Conservation (phyloP, 2,329 filamentous ascomycete species). For the Colletotrichum aenigma region DNA sequence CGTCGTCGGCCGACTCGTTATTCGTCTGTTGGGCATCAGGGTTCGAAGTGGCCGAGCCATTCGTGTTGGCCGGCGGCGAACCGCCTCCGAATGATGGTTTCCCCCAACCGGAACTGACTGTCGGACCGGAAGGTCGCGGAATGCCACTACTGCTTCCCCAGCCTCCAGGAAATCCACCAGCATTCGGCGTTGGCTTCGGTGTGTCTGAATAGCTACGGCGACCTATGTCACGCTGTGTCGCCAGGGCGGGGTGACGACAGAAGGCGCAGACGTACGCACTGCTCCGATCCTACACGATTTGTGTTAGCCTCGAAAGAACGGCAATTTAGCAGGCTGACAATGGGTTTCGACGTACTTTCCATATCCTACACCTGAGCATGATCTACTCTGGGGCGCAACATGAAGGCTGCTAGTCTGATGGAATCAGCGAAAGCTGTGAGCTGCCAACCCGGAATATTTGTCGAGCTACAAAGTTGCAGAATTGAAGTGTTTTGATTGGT, state of each 20-base stretch:
- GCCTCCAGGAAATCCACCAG: not conserved
- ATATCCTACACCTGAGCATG: slow-evolving; percentile 49
- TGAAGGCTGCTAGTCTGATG: not conserved
- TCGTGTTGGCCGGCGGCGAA: not conserved
- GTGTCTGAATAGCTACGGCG: slow-evolving; percentile 16
- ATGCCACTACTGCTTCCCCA: not conserved
- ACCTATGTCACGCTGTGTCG: not conserved
- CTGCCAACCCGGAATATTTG: not conserved
- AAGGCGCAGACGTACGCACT: slow-evolving; percentile 45
- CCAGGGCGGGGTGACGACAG: slow-evolving; percentile 33
- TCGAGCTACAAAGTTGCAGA: not conserved
- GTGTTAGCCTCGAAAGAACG: slow-evolving; percentile 1
- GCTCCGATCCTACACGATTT: slow-evolving; percentile 34
- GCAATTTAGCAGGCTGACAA: not conserved
- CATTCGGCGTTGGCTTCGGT: not conserved
- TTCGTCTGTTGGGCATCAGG: not conserved
- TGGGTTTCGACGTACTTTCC: slow-evolving; percentile 35
- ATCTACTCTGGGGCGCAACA: slow-evolving; percentile 9
- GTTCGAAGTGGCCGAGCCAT: not conserved
- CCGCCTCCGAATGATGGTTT: not conserved
- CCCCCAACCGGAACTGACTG: slow-evolving; percentile 5
- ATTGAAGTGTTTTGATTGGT: not conserved
- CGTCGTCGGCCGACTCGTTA: not conserved
- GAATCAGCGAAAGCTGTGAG: not conserved
- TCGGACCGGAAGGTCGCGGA: not conserved